phyloP scores from a whole-genome alignment of 306 rosid genomes.

The Parietaria judaica region DNA sequence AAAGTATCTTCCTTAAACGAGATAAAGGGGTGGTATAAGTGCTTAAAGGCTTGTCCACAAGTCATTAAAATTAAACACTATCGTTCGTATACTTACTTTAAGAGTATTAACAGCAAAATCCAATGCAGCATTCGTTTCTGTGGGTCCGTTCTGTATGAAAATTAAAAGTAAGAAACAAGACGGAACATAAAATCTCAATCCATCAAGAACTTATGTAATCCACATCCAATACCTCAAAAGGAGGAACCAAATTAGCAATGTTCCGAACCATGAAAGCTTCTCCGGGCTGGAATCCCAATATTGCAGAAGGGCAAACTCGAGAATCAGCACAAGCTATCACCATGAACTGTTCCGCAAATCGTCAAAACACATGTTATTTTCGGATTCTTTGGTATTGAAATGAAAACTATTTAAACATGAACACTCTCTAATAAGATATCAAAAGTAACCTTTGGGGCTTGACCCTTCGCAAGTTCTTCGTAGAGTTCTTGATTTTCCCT shows the following conservation, averaged over 20 bases:
- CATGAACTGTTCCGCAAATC: constrained; percentile 68
- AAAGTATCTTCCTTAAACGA: too few species aligned
- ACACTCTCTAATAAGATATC: neutral
- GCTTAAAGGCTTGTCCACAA: too few species aligned
- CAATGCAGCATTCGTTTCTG: constrained; percentile 90
- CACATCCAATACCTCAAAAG: constrained; percentile 52
- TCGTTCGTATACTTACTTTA: constrained; percentile 33
- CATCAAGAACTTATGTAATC: neutral
- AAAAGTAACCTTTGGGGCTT: constrained; percentile 70
- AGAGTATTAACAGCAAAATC: constrained; percentile 83
- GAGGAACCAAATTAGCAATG: constrained; percentile 86
- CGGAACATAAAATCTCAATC: neutral
- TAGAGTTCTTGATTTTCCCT: constrained; percentile 63
- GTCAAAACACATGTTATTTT: constrained; percentile 32
- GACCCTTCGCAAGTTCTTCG: constrained; percentile 63
- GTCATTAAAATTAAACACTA: too few species aligned
- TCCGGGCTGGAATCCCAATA: constrained; percentile 92
- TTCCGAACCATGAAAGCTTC: constrained; percentile 86
- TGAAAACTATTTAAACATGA: constrained; percentile 6
- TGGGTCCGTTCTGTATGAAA: constrained; percentile 64
- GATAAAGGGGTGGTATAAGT: too few species aligned
- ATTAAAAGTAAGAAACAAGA: constrained; percentile 10
- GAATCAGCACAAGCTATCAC: constrained; percentile 98
- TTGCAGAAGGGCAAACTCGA: constrained; percentile 81
- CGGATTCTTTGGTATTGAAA: neutral